Percentiles rank a stretch among this genome's conserved stretches.
These are phyloP conservation scores for Tremella fuciformis DNA, from an alignment of 768 basidiomycete genomes.

Conservation along the genomic window DNA sequence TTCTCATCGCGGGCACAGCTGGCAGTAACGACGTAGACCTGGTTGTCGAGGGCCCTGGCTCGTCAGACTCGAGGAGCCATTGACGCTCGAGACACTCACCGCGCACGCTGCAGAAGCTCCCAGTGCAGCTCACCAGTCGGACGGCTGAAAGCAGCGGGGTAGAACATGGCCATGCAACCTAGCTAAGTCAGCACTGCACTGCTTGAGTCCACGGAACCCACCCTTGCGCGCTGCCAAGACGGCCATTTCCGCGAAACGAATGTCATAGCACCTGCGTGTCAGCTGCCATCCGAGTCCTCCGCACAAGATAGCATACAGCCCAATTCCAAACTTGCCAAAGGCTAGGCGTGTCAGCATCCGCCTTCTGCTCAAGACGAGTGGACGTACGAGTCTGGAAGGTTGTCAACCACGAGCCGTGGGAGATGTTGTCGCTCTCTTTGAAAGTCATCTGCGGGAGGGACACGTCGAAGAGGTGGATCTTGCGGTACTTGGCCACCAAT, in stretches of 20 bases:
- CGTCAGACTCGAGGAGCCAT: neutral
- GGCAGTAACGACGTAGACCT: slow-evolving; percentile 1
- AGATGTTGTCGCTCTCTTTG: slow-evolving; percentile 3
- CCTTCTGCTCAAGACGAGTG: neutral
- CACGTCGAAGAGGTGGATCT: neutral
- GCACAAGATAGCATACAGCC: neutral
- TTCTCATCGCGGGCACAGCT: neutral
- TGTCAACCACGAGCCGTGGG: neutral
- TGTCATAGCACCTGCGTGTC: neutral
- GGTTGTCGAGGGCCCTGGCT: neutral
- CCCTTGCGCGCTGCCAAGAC: too few relatives aligned
- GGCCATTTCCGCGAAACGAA: neutral
- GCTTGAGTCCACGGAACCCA: too few relatives aligned
- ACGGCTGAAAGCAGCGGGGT: neutral
- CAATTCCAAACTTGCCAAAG: slow-evolving; percentile 2
- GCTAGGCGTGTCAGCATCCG: neutral
- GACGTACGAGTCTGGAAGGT: neutral
- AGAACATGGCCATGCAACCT: slow-evolving; percentile 4
- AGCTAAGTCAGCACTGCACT: neutral
- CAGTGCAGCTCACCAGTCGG: slow-evolving; percentile 1
- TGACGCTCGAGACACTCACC: neutral
- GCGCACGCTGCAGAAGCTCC: neutral
- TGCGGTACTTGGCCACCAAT: neutral
- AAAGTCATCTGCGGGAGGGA: neutral
- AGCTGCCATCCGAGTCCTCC: too few relatives aligned